phyloP scores from a whole-genome alignment of 1,284 basidiomycete species.

The Ceratobasidium theobromae region DNA sequence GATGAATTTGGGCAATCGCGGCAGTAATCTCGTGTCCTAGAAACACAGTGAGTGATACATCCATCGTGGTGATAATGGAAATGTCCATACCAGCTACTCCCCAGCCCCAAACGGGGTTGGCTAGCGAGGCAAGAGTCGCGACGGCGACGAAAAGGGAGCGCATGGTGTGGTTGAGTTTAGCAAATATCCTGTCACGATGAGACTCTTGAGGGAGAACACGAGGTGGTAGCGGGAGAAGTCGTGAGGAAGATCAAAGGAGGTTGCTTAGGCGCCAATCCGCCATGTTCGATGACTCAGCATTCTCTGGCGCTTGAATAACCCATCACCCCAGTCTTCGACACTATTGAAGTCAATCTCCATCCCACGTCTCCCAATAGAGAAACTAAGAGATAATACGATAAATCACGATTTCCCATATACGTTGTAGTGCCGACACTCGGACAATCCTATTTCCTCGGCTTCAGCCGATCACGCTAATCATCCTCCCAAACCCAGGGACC shows the following conservation, averaged over 20 bases:
- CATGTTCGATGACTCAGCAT: not conserved
- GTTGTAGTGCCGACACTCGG: too few relatives aligned
- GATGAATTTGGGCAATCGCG: conserved; percentile 88
- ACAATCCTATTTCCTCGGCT: too few relatives aligned
- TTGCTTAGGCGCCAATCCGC: not conserved
- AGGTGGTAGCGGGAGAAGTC: too few relatives aligned
- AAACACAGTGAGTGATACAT: not conserved
- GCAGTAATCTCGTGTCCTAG: conserved; percentile 86
- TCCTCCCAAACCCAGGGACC: too few relatives aligned
- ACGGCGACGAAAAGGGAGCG: not conserved
- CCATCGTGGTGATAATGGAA: not conserved
- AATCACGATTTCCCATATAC: too few relatives aligned
- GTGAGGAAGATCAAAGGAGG: conserved; percentile 29
- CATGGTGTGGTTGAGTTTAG: conserved; percentile 5
- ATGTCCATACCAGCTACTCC: conserved; percentile 48
- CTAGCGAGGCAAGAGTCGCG: conserved; percentile 1
- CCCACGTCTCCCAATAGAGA: too few relatives aligned
- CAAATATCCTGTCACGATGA: not conserved
- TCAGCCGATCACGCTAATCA: too few relatives aligned
- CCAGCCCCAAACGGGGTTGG: conserved; percentile 44
- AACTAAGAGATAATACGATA: too few relatives aligned
- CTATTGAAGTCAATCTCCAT: too few relatives aligned
- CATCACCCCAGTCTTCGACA: too few relatives aligned
- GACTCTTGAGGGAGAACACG: too few relatives aligned
- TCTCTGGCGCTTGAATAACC: too few relatives aligned